Evolutionary conservation across 208 protist species (phyloP).

Genomic region (Trypanosoma theileri): DNA sequence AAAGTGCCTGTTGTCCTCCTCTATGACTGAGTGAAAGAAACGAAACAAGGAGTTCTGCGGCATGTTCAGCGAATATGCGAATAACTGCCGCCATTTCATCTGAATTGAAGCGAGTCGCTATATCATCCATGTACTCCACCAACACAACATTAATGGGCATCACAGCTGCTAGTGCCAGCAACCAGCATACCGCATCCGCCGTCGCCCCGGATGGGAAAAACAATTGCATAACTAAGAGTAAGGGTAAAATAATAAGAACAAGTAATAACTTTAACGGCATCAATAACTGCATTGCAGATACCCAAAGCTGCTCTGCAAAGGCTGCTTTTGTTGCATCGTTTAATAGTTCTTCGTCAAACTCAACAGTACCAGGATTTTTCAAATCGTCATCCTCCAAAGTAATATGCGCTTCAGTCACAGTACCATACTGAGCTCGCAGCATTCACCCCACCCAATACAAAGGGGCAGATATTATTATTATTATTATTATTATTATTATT

Average conservation of each 20-base stretch:
- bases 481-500: slow-evolving; percentile 2
- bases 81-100: slow-evolving; percentile 40
- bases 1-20: slow-evolving; percentile 32
- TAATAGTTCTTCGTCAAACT: slow-evolving; percentile 42
- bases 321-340: slow-evolving; percentile 24
- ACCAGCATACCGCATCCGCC: slow-evolving; percentile 16
- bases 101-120: slow-evolving; percentile 48
- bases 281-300: slow-evolving; percentile 25
- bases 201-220: slow-evolving; percentile 1
- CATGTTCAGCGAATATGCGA: slow-evolving; percentile 67
- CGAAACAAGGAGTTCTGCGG: slow-evolving; percentile 50
- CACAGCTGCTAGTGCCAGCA: slow-evolving; percentile 32
- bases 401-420: neutral
- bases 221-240: slow-evolving; percentile 14
- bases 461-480: neutral
- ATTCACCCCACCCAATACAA: neutral
- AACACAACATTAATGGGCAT: slow-evolving; percentile 34
- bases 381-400: neutral
- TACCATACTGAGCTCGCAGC: neutral
- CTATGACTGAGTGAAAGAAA: slow-evolving; percentile 37
- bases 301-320: slow-evolving; percentile 19
- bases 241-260: slow-evolving; percentile 23
- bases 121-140: slow-evolving; percentile 61
- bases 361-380: slow-evolving; percentile 35
- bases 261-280: slow-evolving; percentile 32